These are phyloP conservation scores for Vinca minor DNA, from an alignment of 257 asterid genomes.

Conservation along the genomic window DNA sequence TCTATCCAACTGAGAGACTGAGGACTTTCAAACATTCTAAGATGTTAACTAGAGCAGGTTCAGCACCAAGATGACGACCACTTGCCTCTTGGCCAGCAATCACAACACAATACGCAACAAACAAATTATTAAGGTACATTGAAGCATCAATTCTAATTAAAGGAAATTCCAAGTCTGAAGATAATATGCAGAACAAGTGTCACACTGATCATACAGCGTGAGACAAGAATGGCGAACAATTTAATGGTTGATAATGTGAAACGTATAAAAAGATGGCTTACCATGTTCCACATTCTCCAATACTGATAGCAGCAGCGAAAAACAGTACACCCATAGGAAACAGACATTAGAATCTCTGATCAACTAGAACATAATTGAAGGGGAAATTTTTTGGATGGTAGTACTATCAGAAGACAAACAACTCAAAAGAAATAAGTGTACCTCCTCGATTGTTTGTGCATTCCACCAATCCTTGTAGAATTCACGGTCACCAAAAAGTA, in stretches of 20 bases:
- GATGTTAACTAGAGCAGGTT: background rate
- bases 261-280: constrained; percentile 9
- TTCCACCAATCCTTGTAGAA: constrained; percentile 99
- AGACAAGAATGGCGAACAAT: background rate
- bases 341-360: constrained; percentile 8
- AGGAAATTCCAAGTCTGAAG: background rate
- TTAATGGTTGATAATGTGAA: background rate
- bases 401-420: background rate
- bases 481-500: constrained; percentile 94
- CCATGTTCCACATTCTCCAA: constrained; percentile 99
- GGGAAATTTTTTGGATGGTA: background rate
- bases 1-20: background rate
- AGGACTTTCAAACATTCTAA: background rate
- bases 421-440: constrained; percentile 9
- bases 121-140: background rate
- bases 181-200: background rate
- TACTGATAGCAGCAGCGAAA: constrained; percentile 53
- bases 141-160: background rate
- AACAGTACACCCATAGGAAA: constrained; percentile 16
- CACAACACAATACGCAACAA: background rate
- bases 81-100: background rate
- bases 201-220: too few relatives aligned
- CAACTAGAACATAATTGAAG: constrained; percentile 1
- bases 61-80: background rate
- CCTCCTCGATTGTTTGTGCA: constrained; percentile 97